phyloP scores from a whole-genome alignment of 2,329 filamentous ascomycete species.

The Hymenoscyphus salicellus region DNA sequence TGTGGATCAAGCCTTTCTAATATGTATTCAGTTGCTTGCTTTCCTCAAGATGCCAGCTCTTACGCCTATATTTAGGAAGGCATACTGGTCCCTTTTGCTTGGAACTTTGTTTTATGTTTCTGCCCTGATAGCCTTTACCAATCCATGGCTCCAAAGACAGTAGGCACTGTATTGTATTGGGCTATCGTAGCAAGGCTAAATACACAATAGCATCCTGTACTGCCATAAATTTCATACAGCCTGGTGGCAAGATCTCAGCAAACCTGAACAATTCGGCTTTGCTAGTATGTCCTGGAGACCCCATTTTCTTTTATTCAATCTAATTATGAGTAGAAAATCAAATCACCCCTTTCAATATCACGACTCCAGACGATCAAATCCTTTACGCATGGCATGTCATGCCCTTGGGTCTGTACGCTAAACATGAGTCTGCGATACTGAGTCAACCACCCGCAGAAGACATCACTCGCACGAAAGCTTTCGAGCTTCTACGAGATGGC shows the following conservation, averaged over 20 bases:
- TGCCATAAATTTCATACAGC: conserved; percentile 74
- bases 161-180: conserved; percentile 45
- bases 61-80: conserved; percentile 46
- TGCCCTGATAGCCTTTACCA: conserved; percentile 63
- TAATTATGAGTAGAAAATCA: conserved; percentile 63
- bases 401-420: conserved; percentile 71
- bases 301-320: conserved; percentile 2
- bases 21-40: background rate
- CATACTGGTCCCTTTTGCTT: conserved; percentile 51
- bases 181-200: conserved; percentile 8
- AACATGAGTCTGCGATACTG: conserved; percentile 64
- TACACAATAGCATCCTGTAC: conserved; percentile 63
- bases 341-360: conserved; percentile 78
- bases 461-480: conserved; percentile 55
- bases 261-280: conserved; percentile 82
- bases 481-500: conserved; percentile 60
- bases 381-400: conserved; percentile 91
- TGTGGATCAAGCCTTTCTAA: conserved; percentile 1
- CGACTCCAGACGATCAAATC: conserved; percentile 70
- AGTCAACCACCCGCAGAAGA: conserved; percentile 47
- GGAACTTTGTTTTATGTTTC: conserved; percentile 63
- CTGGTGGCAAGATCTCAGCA: conserved; percentile 68
- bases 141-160: conserved; percentile 76
- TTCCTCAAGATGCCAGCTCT: conserved; percentile 30
- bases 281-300: conserved; percentile 55